Evolutionary conservation across 2,329 filamentous ascomycete genomes (phyloP).

Genomic region (Podosphaera xanthii): DNA sequence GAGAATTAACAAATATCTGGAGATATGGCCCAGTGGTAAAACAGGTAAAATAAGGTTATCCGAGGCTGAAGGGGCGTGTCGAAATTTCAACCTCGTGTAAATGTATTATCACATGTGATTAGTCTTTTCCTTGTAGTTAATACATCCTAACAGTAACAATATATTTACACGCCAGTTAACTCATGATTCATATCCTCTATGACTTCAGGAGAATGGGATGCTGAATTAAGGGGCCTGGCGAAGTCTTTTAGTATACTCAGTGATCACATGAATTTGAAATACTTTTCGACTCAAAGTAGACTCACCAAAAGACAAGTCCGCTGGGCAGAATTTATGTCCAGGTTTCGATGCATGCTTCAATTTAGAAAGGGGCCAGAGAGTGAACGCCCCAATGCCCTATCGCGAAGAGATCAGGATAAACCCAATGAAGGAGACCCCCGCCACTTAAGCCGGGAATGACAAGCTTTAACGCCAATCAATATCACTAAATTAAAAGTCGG

Average conservation of each 20-base stretch:
- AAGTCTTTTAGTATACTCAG: background rate
- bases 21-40: no score
- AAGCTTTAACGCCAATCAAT: background rate
- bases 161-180: no score
- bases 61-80: no score
- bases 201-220: background rate
- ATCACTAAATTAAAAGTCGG: background rate
- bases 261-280: constrained; percentile 1
- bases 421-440: background rate
- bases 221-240: background rate
- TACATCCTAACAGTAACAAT: no score
- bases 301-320: background rate
- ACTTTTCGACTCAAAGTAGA: background rate
- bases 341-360: background rate
- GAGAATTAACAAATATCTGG: no score
- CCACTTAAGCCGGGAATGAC: background rate
- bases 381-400: background rate
- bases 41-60: no score
- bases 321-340: background rate
- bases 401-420: background rate
- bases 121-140: no score
- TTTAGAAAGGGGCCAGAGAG: constrained; percentile 1
- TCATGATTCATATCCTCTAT: no score
- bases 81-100: no score
- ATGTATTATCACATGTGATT: no score